phyloP scores from a whole-genome alignment of 371 early-diverging fungal genomes.

The Polyrhizophydium stewartii region DNA sequence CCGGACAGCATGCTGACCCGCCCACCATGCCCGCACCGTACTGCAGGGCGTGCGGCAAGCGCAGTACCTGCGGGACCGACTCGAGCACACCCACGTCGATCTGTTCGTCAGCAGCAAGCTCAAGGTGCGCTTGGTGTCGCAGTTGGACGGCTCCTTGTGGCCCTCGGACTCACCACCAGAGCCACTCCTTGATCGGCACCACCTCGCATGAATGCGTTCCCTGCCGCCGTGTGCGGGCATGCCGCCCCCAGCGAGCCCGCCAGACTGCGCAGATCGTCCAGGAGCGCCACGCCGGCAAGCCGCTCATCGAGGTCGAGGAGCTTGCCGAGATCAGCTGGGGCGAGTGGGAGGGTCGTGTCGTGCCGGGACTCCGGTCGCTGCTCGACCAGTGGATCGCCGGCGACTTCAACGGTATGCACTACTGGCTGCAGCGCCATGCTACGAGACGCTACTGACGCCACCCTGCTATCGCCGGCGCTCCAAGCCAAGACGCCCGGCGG shows the following conservation, averaged over 20 bases:
- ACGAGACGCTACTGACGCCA: too few species aligned
- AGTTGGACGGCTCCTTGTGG: not conserved
- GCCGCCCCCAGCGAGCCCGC: constrained; percentile 21
- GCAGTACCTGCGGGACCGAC: constrained; percentile 15
- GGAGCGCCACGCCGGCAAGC: constrained; percentile 15
- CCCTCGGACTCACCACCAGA: too few species aligned
- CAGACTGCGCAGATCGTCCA: constrained; percentile 29
- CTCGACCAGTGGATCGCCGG: constrained; percentile 28
- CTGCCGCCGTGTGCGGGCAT: not conserved
- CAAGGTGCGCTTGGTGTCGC: constrained; percentile 13
- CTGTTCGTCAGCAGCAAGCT: constrained; percentile 18
- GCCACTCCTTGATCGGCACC: too few species aligned
- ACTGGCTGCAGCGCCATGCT: not conserved
- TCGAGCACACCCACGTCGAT: constrained; percentile 17
- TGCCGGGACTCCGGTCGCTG: constrained; percentile 12
- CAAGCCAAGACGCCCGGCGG: constrained; percentile 28
- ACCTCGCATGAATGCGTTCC: too few species aligned
- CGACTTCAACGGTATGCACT: constrained; percentile 24
- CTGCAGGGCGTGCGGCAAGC: constrained; percentile 28
- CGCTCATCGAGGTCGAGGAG: constrained; percentile 18
- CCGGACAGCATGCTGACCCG: too few species aligned
- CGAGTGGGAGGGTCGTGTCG: constrained; percentile 28
- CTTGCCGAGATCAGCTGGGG: constrained; percentile 46
- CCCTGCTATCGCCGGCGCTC: too few species aligned
- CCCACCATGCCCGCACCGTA: too few species aligned